A percentile compares a stretch with the other conserved stretches of the same genome.
phyloP scores from a whole-genome alignment of 164 flowering plant genomes.

The Vitis rotundifolia region DNA sequence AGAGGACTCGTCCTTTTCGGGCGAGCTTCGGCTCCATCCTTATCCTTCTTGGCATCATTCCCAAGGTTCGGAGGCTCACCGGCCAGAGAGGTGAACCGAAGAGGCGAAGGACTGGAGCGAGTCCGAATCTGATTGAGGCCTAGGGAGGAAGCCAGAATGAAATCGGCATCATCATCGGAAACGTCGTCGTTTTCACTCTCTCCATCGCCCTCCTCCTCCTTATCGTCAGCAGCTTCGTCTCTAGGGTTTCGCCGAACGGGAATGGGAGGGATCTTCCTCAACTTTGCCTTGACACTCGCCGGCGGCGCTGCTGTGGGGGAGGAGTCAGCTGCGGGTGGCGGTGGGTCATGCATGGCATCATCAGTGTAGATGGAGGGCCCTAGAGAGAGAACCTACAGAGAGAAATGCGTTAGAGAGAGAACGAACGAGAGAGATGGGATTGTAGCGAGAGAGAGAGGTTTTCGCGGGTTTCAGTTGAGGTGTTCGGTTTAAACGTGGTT shows the following conservation, averaged over 20 bases:
- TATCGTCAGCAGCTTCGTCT: slow-evolving; percentile 3
- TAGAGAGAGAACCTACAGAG: slow-evolving; percentile 1
- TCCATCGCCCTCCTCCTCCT: slow-evolving; percentile 10
- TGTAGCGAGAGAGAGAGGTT: slow-evolving; percentile 21
- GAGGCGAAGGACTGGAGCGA: slow-evolving; percentile 35
- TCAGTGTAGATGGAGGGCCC: slow-evolving; percentile 6
- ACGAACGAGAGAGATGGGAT: slow-evolving; percentile 23
- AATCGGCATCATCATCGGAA: slow-evolving; percentile 4
- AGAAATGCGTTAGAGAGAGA: slow-evolving; percentile 10
- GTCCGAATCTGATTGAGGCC: slow-evolving; percentile 69
- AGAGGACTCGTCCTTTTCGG: background rate
- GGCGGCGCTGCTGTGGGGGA: slow-evolving; percentile 8
- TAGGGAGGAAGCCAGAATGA: slow-evolving; percentile 44
- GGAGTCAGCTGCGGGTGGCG: slow-evolving; percentile 4
- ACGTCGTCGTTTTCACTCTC: background rate
- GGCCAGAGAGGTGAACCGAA: slow-evolving; percentile 27
- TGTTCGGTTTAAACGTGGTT: slow-evolving; percentile 16
- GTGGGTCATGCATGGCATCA: slow-evolving; percentile 3
- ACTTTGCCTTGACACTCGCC: slow-evolving; percentile 24
- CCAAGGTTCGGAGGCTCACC: slow-evolving; percentile 18
- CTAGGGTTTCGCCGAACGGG: slow-evolving; percentile 34
- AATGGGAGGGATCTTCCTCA: slow-evolving; percentile 70
- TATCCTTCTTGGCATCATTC: slow-evolving; percentile 11
- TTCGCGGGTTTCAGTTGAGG: slow-evolving; percentile 51
- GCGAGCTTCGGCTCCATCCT: slow-evolving; percentile 11